A percentile compares a stretch with the other conserved stretches of the same genome.
phyloP scores from a whole-genome alignment of 371 early-diverging fungal species.

The Parasitella parasitica region DNA sequence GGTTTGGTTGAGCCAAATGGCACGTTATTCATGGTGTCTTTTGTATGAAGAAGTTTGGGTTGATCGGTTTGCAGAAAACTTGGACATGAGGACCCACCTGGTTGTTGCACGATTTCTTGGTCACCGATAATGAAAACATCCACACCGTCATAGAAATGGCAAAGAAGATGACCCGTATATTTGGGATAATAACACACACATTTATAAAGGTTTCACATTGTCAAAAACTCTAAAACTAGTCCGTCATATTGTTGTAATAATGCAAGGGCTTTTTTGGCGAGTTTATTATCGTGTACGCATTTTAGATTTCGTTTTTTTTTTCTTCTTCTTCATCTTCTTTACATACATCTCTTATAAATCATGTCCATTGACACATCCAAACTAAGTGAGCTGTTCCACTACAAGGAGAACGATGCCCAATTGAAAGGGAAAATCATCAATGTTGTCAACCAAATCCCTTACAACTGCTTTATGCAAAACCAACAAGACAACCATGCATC shows the following conservation, averaged over 20 bases:
- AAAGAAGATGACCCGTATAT: too few species aligned
- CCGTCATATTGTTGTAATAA: neutral
- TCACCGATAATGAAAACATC: too few species aligned
- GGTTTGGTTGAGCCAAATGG: too few species aligned
- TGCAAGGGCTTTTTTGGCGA: constrained; percentile 4
- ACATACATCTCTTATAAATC: neutral
- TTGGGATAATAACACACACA: too few species aligned
- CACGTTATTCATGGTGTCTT: too few species aligned
- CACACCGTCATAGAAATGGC: neutral
- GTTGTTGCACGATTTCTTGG: too few species aligned
- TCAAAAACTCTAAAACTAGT: neutral
- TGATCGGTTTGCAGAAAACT: too few species aligned
- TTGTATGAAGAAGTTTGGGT: too few species aligned
- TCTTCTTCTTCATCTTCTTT: neutral
- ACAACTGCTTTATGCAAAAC: constrained; percentile 21
- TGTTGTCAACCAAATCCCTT: constrained; percentile 57
- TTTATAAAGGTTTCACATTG: constrained; percentile 14
- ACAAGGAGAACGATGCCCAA: neutral
- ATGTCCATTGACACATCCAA: constrained; percentile 8
- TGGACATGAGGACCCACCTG: too few species aligned
- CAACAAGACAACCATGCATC: neutral
- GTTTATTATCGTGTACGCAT: too few species aligned
- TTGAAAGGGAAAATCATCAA: constrained; percentile 50
- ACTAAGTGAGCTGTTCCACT: constrained; percentile 5
- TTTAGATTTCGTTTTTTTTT: neutral